These are phyloP conservation scores for Bidens hawaiensis DNA, from an alignment of 140 eudicot genomes.

Conservation along the genomic window DNA sequence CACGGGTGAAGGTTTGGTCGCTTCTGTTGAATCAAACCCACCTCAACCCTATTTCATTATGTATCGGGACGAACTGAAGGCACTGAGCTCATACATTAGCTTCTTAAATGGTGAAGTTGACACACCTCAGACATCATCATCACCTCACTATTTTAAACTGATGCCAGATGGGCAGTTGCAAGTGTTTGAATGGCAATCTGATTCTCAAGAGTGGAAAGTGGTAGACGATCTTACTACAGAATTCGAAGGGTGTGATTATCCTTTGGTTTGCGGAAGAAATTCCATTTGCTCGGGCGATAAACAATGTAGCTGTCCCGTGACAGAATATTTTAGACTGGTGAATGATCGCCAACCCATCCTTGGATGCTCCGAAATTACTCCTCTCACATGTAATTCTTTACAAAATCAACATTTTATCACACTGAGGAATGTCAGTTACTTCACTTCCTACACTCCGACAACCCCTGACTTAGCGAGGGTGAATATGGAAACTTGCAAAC, in stretches of 20 bases:
- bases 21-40: too few relatives aligned
- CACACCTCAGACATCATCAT: too few relatives aligned
- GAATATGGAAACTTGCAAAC: neutral
- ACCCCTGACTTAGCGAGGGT: neutral
- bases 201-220: too few relatives aligned
- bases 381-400: neutral
- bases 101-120: too few relatives aligned
- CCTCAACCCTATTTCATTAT: too few relatives aligned
- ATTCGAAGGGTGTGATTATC: neutral
- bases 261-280: neutral
- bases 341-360: neutral
- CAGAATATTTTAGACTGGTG: neutral
- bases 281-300: neutral
- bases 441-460: neutral
- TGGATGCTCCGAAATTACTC: neutral
- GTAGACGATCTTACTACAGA: neutral
- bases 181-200: neutral
- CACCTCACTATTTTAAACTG: too few relatives aligned
- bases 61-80: too few relatives aligned
- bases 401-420: neutral
- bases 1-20: too few relatives aligned
- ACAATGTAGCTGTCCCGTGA: neutral
- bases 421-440: too few relatives aligned
- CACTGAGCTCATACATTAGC: too few relatives aligned
- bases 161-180: neutral